Percentiles rank a stretch among this genome's conserved stretches.
Evolutionary conservation across 208 protist species (phyloP).

Genomic region (Crithidia bombi): DNA sequence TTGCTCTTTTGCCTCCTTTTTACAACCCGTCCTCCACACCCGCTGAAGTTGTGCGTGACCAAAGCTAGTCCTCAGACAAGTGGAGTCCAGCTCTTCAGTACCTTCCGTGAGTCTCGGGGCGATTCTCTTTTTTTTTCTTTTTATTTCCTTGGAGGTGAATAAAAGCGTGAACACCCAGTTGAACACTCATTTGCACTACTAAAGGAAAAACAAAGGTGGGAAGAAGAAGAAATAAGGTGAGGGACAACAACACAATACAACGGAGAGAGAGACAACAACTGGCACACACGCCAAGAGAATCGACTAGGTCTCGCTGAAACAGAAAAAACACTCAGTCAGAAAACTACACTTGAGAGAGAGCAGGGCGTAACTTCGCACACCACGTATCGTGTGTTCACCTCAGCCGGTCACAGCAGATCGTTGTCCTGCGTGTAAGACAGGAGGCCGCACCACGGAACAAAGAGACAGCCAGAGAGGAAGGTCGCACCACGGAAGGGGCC

Average conservation of each 20-base stretch:
- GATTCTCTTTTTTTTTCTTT: neutral
- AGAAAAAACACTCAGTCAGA: too few species aligned
- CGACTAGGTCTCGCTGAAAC: too few species aligned
- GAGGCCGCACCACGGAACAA: constrained; percentile 65
- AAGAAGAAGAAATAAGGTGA: neutral
- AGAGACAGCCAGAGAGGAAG: constrained; percentile 26
- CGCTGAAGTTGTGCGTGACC: too few species aligned
- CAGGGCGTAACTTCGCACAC: neutral
- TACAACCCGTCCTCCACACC: too few species aligned
- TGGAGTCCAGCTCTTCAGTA: too few species aligned
- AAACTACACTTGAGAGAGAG: too few species aligned
- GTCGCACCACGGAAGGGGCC: constrained; percentile 34
- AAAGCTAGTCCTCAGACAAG: too few species aligned
- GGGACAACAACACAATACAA: neutral
- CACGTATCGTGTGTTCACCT: neutral
- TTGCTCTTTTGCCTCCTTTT: too few species aligned
- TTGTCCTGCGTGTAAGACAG: constrained; percentile 52
- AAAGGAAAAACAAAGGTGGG: neutral
- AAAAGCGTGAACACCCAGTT: neutral
- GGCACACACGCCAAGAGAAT: too few species aligned
- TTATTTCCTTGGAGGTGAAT: neutral
- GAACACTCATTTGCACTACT: neutral
- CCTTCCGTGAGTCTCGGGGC: too few species aligned
- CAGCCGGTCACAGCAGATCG: constrained; percentile 40
- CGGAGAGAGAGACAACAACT: neutral